These are phyloP conservation scores for Vaccinium vitisidaea DNA, from an alignment of 148 eudicot species.

Conservation along the genomic window DNA sequence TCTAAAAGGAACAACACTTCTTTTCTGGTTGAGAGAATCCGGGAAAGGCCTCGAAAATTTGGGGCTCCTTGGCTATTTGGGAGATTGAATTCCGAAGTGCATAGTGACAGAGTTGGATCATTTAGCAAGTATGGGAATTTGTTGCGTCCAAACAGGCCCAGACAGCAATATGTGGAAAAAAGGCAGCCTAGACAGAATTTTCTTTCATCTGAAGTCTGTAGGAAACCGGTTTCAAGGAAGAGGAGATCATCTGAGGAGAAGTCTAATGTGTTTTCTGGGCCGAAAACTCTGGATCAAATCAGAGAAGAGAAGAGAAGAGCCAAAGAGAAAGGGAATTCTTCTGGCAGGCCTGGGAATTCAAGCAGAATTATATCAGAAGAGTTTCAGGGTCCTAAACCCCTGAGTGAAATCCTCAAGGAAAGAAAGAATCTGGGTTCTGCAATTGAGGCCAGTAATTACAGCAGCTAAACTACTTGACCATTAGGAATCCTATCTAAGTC, in stretches of 20 bases:
- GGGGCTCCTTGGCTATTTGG: conserved; percentile 22
- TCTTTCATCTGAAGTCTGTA: conserved; percentile 22
- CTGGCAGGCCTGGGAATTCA: conserved; percentile 10
- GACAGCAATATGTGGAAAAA: conserved; percentile 31
- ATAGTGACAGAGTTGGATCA: conserved; percentile 26
- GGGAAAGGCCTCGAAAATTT: conserved; percentile 25
- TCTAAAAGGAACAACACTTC: conserved; percentile 27
- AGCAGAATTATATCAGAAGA: conserved; percentile 18
- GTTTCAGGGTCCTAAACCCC: conserved; percentile 50
- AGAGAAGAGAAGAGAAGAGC: conserved; percentile 47
- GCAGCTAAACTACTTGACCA: conserved; percentile 15
- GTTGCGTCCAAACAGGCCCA: conserved; percentile 22
- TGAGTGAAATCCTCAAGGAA: conserved; percentile 44
- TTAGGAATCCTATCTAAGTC: background rate
- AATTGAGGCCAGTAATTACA: conserved; percentile 17
- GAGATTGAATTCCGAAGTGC: conserved; percentile 35
- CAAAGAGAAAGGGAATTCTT: conserved; percentile 13
- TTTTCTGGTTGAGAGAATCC: conserved; percentile 25
- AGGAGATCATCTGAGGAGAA: conserved; percentile 26
- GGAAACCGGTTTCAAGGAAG: conserved; percentile 28
- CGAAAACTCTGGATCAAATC: conserved; percentile 48
- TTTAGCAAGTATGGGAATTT: conserved; percentile 15
- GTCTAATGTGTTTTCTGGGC: conserved; percentile 34
- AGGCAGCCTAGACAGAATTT: conserved; percentile 20
- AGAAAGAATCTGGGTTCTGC: conserved; percentile 28